phyloP scores from a whole-genome alignment of 116 monocot genomes.

The Papilionanthe hybrid region DNA sequence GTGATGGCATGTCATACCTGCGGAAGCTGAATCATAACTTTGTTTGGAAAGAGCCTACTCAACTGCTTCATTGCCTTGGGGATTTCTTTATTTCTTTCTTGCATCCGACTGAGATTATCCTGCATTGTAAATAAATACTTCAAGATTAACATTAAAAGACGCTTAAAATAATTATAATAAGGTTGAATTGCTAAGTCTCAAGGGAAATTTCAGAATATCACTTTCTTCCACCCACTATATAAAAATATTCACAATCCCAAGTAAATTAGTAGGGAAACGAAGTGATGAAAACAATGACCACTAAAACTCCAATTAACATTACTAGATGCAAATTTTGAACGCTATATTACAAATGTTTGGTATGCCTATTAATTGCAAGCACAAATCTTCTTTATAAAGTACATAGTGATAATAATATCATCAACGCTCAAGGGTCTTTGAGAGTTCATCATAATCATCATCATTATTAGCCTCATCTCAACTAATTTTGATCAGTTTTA shows the following conservation, averaged over 20 bases:
- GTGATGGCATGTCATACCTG: slow-evolving; percentile 39
- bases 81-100: slow-evolving; percentile 80
- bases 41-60: slow-evolving; percentile 79
- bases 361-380: not conserved
- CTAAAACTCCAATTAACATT: not conserved
- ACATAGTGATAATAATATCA: not conserved
- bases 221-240: not conserved
- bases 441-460: not conserved
- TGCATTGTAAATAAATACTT: slow-evolving; percentile 9
- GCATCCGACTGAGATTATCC: slow-evolving; percentile 73
- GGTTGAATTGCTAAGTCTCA: not conserved
- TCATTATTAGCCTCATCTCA: not conserved
- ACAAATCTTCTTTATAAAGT: not conserved
- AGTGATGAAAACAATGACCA: not conserved
- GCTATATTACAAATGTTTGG: not conserved
- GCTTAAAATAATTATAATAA: not conserved
- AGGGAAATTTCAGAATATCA: not conserved
- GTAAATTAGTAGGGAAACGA: not conserved
- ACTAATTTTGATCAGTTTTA: not conserved
- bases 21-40: slow-evolving; percentile 83
- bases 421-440: not conserved
- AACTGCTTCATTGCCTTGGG: slow-evolving; percentile 92
- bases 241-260: not conserved
- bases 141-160: not conserved
- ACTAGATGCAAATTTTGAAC: not conserved